Conservation (phyloP, 1,284 basidiomycete genomes). For the Ustilago curta region DNA sequence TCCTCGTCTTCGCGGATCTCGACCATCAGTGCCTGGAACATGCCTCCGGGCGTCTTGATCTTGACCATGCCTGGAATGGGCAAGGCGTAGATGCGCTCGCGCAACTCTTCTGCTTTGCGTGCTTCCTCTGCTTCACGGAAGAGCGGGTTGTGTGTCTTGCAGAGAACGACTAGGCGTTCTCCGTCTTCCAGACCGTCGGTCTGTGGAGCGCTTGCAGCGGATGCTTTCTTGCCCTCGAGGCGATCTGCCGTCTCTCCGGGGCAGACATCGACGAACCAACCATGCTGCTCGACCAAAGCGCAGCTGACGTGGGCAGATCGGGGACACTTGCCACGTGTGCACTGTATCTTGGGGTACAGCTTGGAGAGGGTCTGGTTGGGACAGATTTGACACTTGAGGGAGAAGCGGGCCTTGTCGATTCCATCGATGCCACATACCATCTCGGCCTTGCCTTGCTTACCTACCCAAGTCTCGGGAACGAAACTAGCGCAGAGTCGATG, state of each 20-base stretch:
- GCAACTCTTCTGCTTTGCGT: conserved; percentile 46
- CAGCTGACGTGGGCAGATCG: conserved; percentile 94
- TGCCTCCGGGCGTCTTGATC: conserved; percentile 52
- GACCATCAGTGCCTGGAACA: conserved; percentile 51
- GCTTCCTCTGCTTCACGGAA: conserved; percentile 50
- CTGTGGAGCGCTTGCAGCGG: conserved; percentile 7
- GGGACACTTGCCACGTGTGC: conserved; percentile 90
- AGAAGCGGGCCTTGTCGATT: conserved; percentile 61
- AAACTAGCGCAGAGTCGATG: conserved; percentile 66
- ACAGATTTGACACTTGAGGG: conserved; percentile 83
- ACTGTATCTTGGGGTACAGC: conserved; percentile 92
- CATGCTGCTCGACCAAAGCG: conserved; percentile 72
- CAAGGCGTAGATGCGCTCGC: conserved; percentile 41
- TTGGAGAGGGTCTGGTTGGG: conserved; percentile 76
- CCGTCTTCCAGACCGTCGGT: conserved; percentile 23
- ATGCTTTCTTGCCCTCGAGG: conserved; percentile 55
- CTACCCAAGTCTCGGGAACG: conserved; percentile 66
- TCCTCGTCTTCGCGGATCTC: conserved; percentile 42
- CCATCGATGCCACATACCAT: conserved; percentile 58
- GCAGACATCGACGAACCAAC: conserved; percentile 65
- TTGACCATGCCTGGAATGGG: conserved; percentile 37
- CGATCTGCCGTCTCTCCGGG: conserved; percentile 51
- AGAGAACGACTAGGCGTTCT: conserved; percentile 65
- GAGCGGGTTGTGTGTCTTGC: conserved; percentile 65
- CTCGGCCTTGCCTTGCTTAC: conserved; percentile 42